Evolutionary conservation across 2,329 filamentous ascomycete genomes (phyloP).

Genomic region (Cytospora leucostoma): DNA sequence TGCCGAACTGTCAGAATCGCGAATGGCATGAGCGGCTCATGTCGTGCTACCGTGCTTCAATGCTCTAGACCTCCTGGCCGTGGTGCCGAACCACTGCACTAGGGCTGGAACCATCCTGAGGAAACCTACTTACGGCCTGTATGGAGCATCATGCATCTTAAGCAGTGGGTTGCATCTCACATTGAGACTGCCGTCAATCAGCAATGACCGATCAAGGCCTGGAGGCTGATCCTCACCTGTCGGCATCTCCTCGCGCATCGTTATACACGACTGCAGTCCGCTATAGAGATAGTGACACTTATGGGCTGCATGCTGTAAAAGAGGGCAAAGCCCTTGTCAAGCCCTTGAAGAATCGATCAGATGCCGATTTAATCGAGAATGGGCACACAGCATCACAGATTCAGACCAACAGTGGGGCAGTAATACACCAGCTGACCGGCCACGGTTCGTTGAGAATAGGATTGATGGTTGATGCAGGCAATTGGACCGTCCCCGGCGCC

Average conservation of each 20-base stretch:
- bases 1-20: neutral
- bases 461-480: neutral
- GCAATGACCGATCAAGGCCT: neutral
- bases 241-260: slow-evolving; percentile 16
- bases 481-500: neutral
- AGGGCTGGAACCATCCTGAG: neutral
- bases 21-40: neutral
- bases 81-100: neutral
- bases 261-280: neutral
- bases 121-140: neutral
- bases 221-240: slow-evolving; percentile 5
- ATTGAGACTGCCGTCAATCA: slow-evolving; percentile 14
- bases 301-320: neutral
- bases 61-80: neutral
- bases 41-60: neutral
- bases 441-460: neutral
- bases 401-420: neutral
- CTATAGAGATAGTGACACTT: slow-evolving; percentile 1
- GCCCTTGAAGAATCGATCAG: neutral
- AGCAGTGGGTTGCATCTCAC: neutral
- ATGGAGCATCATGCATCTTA: neutral
- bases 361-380: neutral
- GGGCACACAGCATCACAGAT: neutral
- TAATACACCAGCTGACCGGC: neutral
- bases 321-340: too few species aligned